A percentile compares a stretch with the other conserved stretches of the same genome.
These are phyloP conservation scores for Paraphaeosphaeria minitans DNA, from an alignment of 2,329 filamentous ascomycete species.

Conservation along the genomic window DNA sequence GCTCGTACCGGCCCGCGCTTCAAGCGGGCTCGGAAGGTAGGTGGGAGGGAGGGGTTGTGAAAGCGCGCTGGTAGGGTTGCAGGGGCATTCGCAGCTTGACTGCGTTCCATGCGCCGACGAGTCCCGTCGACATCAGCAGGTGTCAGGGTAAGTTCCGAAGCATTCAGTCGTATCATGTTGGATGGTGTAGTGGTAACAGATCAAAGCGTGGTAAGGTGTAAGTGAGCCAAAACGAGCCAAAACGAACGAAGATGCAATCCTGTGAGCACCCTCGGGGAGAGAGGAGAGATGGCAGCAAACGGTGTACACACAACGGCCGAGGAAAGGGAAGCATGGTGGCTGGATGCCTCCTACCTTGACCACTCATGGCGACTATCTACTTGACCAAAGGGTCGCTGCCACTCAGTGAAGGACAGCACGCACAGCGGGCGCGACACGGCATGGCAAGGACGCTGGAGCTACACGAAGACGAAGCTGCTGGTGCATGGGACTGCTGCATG, in stretches of 20 bases:
- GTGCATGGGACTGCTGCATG: neutral
- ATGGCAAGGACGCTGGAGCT: neutral
- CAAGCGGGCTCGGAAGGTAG: conserved; percentile 26
- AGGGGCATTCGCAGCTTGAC: conserved; percentile 21
- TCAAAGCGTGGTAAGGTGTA: conserved; percentile 14
- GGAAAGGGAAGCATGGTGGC: conserved; percentile 9
- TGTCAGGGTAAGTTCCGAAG: conserved; percentile 45
- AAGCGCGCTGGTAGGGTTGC: conserved; percentile 13
- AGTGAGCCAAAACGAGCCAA: conserved; percentile 19
- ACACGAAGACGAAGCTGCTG: neutral
- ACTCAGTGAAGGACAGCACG: neutral
- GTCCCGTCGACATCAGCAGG: conserved; percentile 45
- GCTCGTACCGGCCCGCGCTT: conserved; percentile 38
- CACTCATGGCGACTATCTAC: conserved; percentile 10
- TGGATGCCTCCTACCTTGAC: conserved; percentile 8
- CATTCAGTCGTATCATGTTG: conserved; percentile 42
- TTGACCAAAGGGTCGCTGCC: neutral
- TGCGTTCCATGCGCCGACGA: conserved; percentile 36
- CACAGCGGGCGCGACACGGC: neutral
- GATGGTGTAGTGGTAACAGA: neutral
- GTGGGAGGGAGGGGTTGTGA: conserved; percentile 10
- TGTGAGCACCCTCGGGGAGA: neutral
- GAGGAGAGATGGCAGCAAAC: conserved; percentile 2
- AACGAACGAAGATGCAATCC: conserved; percentile 6
- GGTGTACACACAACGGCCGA: neutral